Conservation (phyloP, 306 rosid genomes). For the Psophocarpus tetragonolobus region DNA sequence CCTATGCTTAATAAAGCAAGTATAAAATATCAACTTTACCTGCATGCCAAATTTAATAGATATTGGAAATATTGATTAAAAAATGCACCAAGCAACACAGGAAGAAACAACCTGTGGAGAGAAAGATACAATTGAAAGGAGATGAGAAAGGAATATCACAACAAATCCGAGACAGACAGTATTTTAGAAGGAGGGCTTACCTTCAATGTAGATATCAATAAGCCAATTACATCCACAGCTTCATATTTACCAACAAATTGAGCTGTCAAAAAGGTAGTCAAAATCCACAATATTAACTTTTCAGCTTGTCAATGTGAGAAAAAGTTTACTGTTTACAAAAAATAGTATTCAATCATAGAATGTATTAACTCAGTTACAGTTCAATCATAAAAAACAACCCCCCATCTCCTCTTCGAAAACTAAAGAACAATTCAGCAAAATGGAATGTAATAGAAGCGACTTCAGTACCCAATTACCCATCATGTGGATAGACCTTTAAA, state of each 20-base stretch:
- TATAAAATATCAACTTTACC: slow-evolving; percentile 39
- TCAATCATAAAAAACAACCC: not conserved
- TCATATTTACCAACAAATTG: slow-evolving; percentile 86
- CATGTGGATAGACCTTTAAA: slow-evolving; percentile 58
- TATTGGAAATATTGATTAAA: slow-evolving; percentile 76
- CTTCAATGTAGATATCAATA: slow-evolving; percentile 67
- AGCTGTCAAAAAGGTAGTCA: slow-evolving; percentile 83
- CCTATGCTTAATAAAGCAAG: not conserved
- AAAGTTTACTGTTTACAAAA: not conserved
- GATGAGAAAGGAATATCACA: not conserved
- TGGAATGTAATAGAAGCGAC: slow-evolving; percentile 52
- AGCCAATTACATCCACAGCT: slow-evolving; percentile 72
- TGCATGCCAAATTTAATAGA: slow-evolving; percentile 84
- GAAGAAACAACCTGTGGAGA: slow-evolving; percentile 68
- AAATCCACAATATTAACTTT: slow-evolving; percentile 51
- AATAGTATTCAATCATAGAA: not conserved
- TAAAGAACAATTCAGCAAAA: not conserved
- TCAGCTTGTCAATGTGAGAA: not conserved
- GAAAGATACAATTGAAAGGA: not conserved
- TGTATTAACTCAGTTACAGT: not conserved
- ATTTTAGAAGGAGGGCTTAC: slow-evolving; percentile 29
- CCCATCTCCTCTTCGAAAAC: not conserved
- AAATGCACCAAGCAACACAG: slow-evolving; percentile 72
- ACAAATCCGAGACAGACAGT: not conserved
- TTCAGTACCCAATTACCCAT: slow-evolving; percentile 77